Base-by-base conservation (phyloP, 139 green algal species). In the Pleodorina starrii region DNA sequence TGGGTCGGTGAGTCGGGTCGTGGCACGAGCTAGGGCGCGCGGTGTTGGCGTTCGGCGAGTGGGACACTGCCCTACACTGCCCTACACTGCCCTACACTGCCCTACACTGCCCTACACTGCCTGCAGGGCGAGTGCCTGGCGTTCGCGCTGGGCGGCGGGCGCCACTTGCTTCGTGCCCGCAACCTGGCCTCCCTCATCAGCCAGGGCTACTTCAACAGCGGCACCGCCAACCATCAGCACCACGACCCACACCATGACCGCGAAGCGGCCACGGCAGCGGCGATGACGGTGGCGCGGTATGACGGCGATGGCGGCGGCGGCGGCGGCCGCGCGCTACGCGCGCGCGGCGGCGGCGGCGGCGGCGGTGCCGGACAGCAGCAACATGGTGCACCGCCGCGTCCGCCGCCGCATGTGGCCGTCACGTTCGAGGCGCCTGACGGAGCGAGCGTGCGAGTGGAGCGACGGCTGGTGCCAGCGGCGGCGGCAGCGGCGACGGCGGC, bases 71-170 rank as follows among this genome's bases (percentile, higher is more conserved):
- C n/a, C n/a, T n/a, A n/a, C n/a, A n/a, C n/a, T n/a, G n/a, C n/a
- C n/a, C n/a, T n/a, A n/a, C n/a, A n/a, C n/a, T n/a, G n/a, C n/a
- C n/a, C n/a, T n/a, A n/a, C n/a, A n/a, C n/a, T n/a, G n/a, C n/a
- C n/a, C n/a, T n/a, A n/a, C n/a, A n/a, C n/a, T n/a, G n/a, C n/a
- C n/a, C n/a, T n/a, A n/a, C n/a, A n/a, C n/a, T n/a, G n/a, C n/a
- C 27, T 43, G 40, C 90, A 96, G 94, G 94, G 94, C 19, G 94
- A 97, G 69, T 94, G 93, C 0, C 86, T 97, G 29, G 93, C 95
- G 0, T 97, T 97, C 89, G 94, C 91, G 0, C 87, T 97, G 71
- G 94, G 94, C 0, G 95, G 94, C 82, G 96, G 92, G 81, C 88
- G 75, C 25, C 83, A 88, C 35, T 95, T 97, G 91, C 85, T 97